Conservation (phyloP, 2,329 filamentous ascomycete species). For the Colletotrichum horii region DNA sequence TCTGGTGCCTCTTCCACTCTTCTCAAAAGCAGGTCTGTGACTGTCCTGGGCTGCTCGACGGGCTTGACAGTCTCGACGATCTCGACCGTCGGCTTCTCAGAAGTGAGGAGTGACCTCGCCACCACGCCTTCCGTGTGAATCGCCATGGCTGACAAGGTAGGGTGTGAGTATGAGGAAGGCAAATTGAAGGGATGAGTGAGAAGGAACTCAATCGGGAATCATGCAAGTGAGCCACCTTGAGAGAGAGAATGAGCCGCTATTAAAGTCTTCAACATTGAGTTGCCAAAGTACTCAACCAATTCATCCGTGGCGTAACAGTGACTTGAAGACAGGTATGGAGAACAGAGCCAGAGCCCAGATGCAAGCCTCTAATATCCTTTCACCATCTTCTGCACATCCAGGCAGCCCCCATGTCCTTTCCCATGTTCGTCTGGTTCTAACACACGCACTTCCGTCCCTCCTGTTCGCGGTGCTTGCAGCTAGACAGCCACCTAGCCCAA, state of each 20-base stretch:
- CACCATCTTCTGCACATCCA: neutral
- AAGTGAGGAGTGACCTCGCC: neutral
- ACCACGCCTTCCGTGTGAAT: constrained; percentile 2
- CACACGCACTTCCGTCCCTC: constrained; percentile 1
- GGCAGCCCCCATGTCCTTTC: neutral
- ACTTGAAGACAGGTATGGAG: neutral
- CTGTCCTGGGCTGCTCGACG: neutral
- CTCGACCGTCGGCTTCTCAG: constrained; percentile 7
- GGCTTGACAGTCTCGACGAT: constrained; percentile 10
- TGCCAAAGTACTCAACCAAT: neutral
- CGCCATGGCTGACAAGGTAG: neutral
- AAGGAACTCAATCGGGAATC: neutral
- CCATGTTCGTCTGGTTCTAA: constrained; percentile 6
- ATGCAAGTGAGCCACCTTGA: neutral
- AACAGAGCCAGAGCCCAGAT: neutral
- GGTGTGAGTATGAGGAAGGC: neutral
- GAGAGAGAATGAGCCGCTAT: neutral
- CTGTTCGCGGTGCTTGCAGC: neutral
- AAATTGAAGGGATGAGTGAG: neutral
- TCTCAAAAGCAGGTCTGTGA: constrained; percentile 4
- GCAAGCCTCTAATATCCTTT: neutral
- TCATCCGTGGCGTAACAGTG: neutral
- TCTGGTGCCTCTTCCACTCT: constrained; percentile 3
- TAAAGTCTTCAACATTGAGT: neutral
- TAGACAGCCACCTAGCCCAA: neutral